Base-by-base conservation (phyloP, 371 early-diverging fungal species). In the Chytridium lagenaria region DNA sequence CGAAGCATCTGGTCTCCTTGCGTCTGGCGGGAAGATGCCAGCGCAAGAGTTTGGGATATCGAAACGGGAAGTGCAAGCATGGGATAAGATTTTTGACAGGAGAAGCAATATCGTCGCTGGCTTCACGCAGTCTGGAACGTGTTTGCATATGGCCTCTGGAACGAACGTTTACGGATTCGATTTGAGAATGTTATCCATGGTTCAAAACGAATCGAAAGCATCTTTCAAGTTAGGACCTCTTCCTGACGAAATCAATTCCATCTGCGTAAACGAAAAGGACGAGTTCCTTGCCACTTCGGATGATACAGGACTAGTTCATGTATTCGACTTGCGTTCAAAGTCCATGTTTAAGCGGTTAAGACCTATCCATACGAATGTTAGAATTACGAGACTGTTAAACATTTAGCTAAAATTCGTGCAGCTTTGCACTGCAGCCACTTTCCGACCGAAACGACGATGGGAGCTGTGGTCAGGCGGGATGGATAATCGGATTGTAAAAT, bases 401-500 rank as follows among this genome's bases (percentile, higher is more conserved):
- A 7, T 26, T 30, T 26, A 5, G 10, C 57, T 55, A 19, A 55
- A 26, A 10, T 55, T 26, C 57, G 15, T 12, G 10, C 57, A 55
- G 57, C 31, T 61, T 38, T 59, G 70, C 1, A 44, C 70, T 10
- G 50, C 44, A 28, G 78, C 74, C 2, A 22, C 37, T 22, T 78
- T 78, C 67, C 65, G 66, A 7, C 72, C 78, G 16, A 51, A 44
- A 23, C 52, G 57, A 50, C 33, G 72, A 23, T 75, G 72, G 72
- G 75, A 74, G 50, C 22, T 78, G 28, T 75, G 75, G 75, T 49
- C 66, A 15, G 73, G 72, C 16, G 73, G 68, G 12, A 64, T 74
- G 65, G 78, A 78, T 50, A 39, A 57, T 40, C 39, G 50, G 2
- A 23, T 78, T 0, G 23, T 57, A 1, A 57, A 59, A 22, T 78